Evolutionary conservation across 768 basidiomycete species (phyloP), one percentile per base, ranked within the genome.

Genomic region (Jaapia argillacea): DNA sequence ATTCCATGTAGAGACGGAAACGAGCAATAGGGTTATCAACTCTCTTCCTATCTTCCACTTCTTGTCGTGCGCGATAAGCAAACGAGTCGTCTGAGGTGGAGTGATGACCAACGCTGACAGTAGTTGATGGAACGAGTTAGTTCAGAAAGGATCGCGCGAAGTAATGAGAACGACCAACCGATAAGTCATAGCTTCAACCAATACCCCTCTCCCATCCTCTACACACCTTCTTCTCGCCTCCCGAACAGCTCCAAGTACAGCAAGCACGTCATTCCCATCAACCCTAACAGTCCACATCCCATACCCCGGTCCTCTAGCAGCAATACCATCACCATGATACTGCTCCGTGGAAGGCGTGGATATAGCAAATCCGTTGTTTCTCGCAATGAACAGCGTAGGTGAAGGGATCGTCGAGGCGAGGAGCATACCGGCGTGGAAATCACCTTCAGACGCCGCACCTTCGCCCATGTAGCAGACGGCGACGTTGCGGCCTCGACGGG

Each of bases 81-180:
- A 87, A 93, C 4, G 90, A 93, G 60, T 97, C 92, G 54, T 97
- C 93, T 6, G 92, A 94, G 0, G 88, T 93, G 14, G 87, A 90
- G 58, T 93, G 90, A 57, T 97, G 91, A n/a, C 91, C 85, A 10
- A 96, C 82, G 22, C 85, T 85, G 56, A 14, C 6, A 22, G 20
- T 21, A n/a, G 16, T 28, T 36, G 4, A 20, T 24, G 42, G 7
- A 22, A 45, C 44, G 40, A 42, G 23, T 1, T 5, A 25, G 24
- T 18, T 7, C 41, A 31, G 36, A 43, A 26, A 33, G 40, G 24
- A 20, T 25, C 24, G 10, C 20, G 13, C 37, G 22, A 38, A 21
- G 37, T 41, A 39, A 31, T 47, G 25, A 22, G 18, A 22, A 55
- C 70, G 24, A 48, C 28, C 16, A 12, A 79, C 77, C 91, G 77